phyloP scores from a whole-genome alignment of 2,329 filamentous ascomycete species.

The Alternaria incomplexa region DNA sequence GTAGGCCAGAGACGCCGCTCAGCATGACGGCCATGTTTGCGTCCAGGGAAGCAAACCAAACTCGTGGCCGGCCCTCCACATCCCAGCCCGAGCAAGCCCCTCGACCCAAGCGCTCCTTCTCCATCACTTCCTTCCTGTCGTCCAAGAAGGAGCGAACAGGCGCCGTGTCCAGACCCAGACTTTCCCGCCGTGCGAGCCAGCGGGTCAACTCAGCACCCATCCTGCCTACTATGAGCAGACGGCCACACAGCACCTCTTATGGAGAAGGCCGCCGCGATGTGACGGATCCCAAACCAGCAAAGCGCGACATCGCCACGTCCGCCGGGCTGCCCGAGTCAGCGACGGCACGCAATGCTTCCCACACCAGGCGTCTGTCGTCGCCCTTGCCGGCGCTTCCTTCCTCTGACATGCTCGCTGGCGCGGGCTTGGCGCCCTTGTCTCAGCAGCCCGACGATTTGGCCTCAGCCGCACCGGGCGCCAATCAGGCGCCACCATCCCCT shows the following conservation, averaged over 20 bases:
- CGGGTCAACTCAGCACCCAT: slow-evolving; percentile 43
- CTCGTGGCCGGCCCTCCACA: slow-evolving; percentile 23
- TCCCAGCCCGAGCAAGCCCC: slow-evolving; percentile 32
- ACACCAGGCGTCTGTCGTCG: slow-evolving; percentile 23
- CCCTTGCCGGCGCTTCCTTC: slow-evolving; percentile 32
- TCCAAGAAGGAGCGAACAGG: slow-evolving; percentile 47
- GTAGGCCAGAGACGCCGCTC: slow-evolving; percentile 48
- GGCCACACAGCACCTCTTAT: slow-evolving; percentile 43
- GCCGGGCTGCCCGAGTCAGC: slow-evolving; percentile 23
- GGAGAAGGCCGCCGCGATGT: slow-evolving; percentile 50
- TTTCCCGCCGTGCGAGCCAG: slow-evolving; percentile 40
- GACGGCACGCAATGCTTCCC: slow-evolving; percentile 16
- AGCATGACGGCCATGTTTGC: slow-evolving; percentile 39
- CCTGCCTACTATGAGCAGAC: slow-evolving; percentile 46
- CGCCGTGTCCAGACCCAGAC: slow-evolving; percentile 34
- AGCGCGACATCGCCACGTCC: slow-evolving; percentile 39
- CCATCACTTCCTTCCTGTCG: slow-evolving; percentile 54
- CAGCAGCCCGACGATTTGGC: slow-evolving; percentile 39
- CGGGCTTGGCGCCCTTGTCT: slow-evolving; percentile 39
- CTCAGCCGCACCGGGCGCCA: slow-evolving; percentile 36
- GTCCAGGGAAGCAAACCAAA: slow-evolving; percentile 25
- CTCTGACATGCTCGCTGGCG: slow-evolving; percentile 22
- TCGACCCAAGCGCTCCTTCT: slow-evolving; percentile 57
- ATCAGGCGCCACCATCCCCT: slow-evolving; percentile 45
- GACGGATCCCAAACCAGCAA: slow-evolving; percentile 35